Conservation (phyloP, 225 moss, liverwort and hornwort genomes). For the Lunularia cruciata region DNA sequence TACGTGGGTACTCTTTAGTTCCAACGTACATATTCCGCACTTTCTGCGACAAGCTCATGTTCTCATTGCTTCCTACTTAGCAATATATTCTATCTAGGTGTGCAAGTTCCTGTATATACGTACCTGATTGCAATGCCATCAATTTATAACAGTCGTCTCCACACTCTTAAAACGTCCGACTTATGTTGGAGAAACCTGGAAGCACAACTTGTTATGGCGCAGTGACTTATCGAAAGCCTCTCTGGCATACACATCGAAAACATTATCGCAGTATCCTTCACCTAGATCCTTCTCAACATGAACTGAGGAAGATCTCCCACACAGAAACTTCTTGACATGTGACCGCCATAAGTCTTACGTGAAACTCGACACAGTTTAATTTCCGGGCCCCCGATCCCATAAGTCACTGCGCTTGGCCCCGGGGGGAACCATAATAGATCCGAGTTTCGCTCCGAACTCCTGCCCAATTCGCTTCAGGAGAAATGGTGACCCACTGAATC, state of each 20-base stretch:
- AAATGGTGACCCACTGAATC: slow-evolving; percentile 60
- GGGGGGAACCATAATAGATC: slow-evolving; percentile 47
- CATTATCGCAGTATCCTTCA: slow-evolving; percentile 30
- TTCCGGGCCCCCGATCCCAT: slow-evolving; percentile 38
- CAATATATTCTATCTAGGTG: no score
- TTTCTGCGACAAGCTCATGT: no score
- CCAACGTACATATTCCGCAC: no score
- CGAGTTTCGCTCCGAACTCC: slow-evolving; percentile 32
- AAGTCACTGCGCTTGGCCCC: slow-evolving; percentile 55
- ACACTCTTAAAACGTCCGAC: no score
- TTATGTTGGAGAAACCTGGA: no score
- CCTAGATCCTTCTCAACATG: slow-evolving; percentile 31
- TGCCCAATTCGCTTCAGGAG: slow-evolving; percentile 42
- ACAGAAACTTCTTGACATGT: slow-evolving; percentile 26
- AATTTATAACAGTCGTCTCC: no score
- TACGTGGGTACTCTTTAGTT: no score
- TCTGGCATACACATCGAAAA: slow-evolving; percentile 9
- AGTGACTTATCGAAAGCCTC: no score
- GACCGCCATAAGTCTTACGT: slow-evolving; percentile 49
- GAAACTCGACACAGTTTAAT: slow-evolving; percentile 40
- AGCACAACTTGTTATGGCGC: no score
- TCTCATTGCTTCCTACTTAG: no score
- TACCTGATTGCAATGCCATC: no score
- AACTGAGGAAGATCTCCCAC: slow-evolving; percentile 23
- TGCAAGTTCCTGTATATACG: no score